phyloP scores from a whole-genome alignment of 2,329 filamentous ascomycete genomes.

The Penicillium sp. region DNA sequence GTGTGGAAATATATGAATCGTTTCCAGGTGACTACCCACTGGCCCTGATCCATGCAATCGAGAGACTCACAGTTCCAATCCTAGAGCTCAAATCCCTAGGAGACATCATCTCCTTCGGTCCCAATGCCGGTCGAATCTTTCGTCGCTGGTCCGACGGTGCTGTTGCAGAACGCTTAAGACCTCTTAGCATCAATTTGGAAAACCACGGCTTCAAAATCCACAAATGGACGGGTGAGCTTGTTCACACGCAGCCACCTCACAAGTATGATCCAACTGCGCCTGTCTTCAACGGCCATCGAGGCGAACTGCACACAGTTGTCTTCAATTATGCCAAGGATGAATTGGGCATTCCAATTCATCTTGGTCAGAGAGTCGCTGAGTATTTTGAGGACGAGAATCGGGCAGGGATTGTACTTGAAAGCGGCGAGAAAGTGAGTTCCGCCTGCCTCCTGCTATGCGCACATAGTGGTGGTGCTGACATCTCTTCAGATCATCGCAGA shows the following conservation, averaged over 20 bases:
- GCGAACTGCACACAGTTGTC: constrained; percentile 59
- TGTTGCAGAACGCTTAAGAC: constrained; percentile 49
- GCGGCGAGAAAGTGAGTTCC: constrained; percentile 43
- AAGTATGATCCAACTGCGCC: constrained; percentile 49
- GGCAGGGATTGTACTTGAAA: constrained; percentile 53
- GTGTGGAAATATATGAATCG: constrained; percentile 58
- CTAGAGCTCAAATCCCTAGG: constrained; percentile 57
- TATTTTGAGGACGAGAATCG: constrained; percentile 56
- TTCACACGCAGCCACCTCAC: constrained; percentile 55
- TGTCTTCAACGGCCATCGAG: constrained; percentile 60
- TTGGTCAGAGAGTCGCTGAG: constrained; percentile 51
- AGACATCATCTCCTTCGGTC: constrained; percentile 62
- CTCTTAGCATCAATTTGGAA: constrained; percentile 53
- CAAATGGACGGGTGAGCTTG: constrained; percentile 61
- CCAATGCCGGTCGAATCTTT: constrained; percentile 62
- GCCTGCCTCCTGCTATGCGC: not conserved
- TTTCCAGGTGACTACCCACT: constrained; percentile 41
- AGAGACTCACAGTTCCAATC: not conserved
- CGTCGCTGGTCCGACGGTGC: constrained; percentile 55
- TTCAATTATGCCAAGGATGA: constrained; percentile 58
- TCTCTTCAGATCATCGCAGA: constrained; percentile 36
- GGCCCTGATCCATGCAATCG: constrained; percentile 8
- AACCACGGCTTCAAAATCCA: constrained; percentile 61
- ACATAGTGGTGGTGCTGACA: not conserved
- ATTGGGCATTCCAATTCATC: constrained; percentile 55